Evolutionary conservation across 345 rosid species (phyloP).

Genomic region (Cardamine resedifolia): DNA sequence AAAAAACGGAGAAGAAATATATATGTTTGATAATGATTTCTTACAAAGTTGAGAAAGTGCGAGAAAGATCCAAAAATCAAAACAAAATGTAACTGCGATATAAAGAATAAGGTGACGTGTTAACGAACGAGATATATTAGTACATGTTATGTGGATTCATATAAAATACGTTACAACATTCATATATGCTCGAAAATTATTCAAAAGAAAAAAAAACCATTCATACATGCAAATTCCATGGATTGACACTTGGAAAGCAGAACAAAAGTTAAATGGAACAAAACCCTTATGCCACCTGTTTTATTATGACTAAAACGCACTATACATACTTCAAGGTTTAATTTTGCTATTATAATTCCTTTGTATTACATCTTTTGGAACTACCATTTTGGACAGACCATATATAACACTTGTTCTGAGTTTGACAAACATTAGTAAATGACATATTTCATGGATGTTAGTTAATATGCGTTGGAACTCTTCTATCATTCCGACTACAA

Average conservation of each 20-base stretch:
- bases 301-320: background rate
- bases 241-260: background rate
- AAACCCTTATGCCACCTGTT: background rate
- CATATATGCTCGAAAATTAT: no score
- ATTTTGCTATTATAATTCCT: background rate
- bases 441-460: background rate
- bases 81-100: background rate
- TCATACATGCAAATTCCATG: background rate
- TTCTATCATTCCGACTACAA: background rate
- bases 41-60: background rate
- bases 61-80: background rate
- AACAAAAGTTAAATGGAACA: background rate
- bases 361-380: background rate
- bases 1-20: background rate
- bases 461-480: background rate
- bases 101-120: background rate
- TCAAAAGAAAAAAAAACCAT: no score
- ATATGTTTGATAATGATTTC: conserved; percentile 10
- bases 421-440: background rate
- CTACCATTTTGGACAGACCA: background rate
- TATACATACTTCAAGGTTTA: background rate
- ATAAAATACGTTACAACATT: conserved; percentile 6
- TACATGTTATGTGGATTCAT: conserved; percentile 5
- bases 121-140: background rate
- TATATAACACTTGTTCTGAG: background rate